Evolutionary conservation across 352 stramenopile genomes (phyloP).

Genomic region (Pythium rhizo-oryzae): DNA sequence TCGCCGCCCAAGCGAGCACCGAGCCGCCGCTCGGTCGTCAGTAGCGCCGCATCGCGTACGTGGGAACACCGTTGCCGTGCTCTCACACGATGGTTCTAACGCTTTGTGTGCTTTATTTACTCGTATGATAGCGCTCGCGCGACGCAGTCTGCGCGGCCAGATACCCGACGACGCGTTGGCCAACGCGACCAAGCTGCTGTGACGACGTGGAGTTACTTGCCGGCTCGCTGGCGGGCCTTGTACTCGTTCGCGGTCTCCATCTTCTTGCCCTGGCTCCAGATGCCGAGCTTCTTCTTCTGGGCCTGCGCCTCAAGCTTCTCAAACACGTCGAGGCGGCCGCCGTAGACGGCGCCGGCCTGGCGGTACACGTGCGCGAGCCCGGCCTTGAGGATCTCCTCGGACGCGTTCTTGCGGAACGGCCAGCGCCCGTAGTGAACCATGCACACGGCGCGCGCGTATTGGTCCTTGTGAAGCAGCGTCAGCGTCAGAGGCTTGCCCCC

Average conservation of each 20-base stretch:
- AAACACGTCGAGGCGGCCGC: constrained; percentile 67
- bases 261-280: constrained; percentile 80
- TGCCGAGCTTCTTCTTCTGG: constrained; percentile 61
- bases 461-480: constrained; percentile 83
- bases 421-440: constrained; percentile 80
- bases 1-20: constrained; percentile 34
- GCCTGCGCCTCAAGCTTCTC: constrained; percentile 68
- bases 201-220: constrained; percentile 24
- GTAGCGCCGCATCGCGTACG: constrained; percentile 14
- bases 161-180: constrained; percentile 9
- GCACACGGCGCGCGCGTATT: constrained; percentile 83
- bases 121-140: constrained; percentile 17
- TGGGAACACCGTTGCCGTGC: not conserved
- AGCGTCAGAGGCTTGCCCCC: constrained; percentile 61
- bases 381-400: constrained; percentile 79
- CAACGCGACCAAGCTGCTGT: constrained; percentile 17
- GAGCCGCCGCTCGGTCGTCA: constrained; percentile 17
- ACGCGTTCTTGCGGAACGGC: constrained; percentile 82
- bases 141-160: constrained; percentile 26
- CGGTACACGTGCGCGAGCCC: constrained; percentile 77
- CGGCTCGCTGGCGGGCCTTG: constrained; percentile 64
- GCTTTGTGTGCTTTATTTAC: not conserved
- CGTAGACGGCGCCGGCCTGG: constrained; percentile 81
- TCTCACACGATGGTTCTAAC: not conserved
- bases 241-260: constrained; percentile 76